Base-by-base conservation (phyloP, 768 basidiomycete genomes). In the Kockovaella imperatae region DNA sequence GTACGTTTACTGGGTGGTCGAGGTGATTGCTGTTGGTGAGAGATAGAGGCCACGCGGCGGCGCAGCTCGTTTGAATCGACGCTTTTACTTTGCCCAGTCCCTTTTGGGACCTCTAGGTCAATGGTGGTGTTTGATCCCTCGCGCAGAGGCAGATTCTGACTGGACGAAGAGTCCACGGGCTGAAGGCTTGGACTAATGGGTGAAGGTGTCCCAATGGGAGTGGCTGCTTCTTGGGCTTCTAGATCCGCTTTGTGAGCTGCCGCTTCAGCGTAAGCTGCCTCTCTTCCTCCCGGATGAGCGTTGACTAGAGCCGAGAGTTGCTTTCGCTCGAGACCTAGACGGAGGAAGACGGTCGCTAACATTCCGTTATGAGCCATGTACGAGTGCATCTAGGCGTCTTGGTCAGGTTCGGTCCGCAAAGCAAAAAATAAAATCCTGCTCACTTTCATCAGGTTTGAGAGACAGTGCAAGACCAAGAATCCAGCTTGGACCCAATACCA, bases 401-500 rank as follows among this genome's bases (percentile, higher is more conserved):
- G 54, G 61, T 49, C 29, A 35, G 30, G 25, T 10, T n/a, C 28
- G 20, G 18, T 21, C 24, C 24, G 13, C 34, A 17, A 20, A 15
- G 6, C 41, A 26, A 21, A 10, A 4, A 24, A 2, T 36, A 39
- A 15, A 30, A 15, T 18, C 10, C 4, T 42, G 46, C 54, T 50
- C 18, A 61, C 54, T 49, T 75, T 75, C 74, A 75, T 75, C 53
- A 75, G 59, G 41, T 66, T 72, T 24, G 59, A 86, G 18, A 97
- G 75, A 7, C 85, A 81, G 67, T 96, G 71, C 2, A 72, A 49
- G 0, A 70, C 68, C 23, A 72, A 52, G 54, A 69, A 71, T 6
- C 71, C 71, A n/a, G 64, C 57, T 66, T 96, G 91, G 4, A 96
- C 91, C 91, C 91, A 96, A 29, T 88, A 89, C 91, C 91, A 96